Percentiles rank a stretch among this genome's conserved stretches.
phyloP scores from a whole-genome alignment of 352 stramenopile species.

The Globisporangium nodosum region DNA sequence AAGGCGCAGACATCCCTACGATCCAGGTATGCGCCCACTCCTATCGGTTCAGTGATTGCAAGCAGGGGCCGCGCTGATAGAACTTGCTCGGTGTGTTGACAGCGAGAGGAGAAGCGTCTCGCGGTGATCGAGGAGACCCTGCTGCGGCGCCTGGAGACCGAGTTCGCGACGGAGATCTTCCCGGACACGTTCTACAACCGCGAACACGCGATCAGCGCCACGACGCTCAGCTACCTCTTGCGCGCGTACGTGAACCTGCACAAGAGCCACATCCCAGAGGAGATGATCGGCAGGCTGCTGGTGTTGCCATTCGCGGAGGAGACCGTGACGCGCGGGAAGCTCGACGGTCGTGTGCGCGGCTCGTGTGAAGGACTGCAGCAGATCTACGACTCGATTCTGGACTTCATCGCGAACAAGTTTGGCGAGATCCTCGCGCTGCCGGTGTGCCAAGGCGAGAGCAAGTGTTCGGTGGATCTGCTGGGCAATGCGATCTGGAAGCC shows the following conservation, averaged over 20 bases:
- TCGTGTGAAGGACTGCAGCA: constrained; percentile 70
- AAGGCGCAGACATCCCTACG: constrained; percentile 53
- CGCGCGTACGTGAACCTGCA: constrained; percentile 73
- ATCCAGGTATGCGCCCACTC: constrained; percentile 43
- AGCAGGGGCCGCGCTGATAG: background rate
- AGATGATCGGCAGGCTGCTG: constrained; percentile 74
- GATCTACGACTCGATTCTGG: constrained; percentile 68
- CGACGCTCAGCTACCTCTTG: constrained; percentile 63
- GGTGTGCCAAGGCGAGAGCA: constrained; percentile 60
- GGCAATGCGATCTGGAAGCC: constrained; percentile 82
- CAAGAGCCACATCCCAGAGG: constrained; percentile 70
- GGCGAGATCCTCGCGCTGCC: constrained; percentile 44
- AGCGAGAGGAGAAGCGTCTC: constrained; percentile 70
- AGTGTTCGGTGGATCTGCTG: constrained; percentile 71
- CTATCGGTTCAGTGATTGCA: background rate
- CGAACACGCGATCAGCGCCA: constrained; percentile 61
- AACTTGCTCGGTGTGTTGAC: background rate
- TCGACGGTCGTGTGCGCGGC: constrained; percentile 63
- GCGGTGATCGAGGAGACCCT: constrained; percentile 66
- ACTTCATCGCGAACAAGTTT: constrained; percentile 75
- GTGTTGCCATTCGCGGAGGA: constrained; percentile 77
- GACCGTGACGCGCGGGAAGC: constrained; percentile 64
- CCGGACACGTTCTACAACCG: constrained; percentile 85
- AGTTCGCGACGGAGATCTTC: constrained; percentile 83
- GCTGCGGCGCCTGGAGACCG: constrained; percentile 67